These are phyloP conservation scores for Penicillium crustosum DNA, from an alignment of 2,329 filamentous ascomycete genomes.

Conservation along the genomic window DNA sequence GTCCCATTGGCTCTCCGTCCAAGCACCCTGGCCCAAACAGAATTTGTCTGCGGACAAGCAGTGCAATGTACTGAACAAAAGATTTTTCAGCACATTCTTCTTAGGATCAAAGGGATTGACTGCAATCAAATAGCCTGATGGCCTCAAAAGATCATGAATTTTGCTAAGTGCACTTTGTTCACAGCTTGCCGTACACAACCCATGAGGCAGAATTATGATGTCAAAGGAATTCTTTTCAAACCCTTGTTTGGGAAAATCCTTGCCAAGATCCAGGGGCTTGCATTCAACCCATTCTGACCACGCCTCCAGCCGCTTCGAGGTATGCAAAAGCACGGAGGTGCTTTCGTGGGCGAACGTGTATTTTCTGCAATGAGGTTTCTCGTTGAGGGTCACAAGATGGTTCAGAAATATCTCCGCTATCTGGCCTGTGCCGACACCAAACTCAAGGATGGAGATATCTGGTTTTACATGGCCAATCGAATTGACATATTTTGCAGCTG, in stretches of 20 bases:
- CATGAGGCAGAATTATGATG: slow-evolving; percentile 19
- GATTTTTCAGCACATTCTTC: slow-evolving; percentile 7
- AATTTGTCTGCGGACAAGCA: slow-evolving; percentile 4
- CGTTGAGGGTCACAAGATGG: neutral
- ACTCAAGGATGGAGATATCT: slow-evolving; percentile 25
- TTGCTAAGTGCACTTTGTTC: slow-evolving; percentile 10
- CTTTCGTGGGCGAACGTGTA: slow-evolving; percentile 19
- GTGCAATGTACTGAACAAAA: slow-evolving; percentile 13
- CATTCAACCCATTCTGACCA: slow-evolving; percentile 13
- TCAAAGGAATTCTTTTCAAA: slow-evolving; percentile 13
- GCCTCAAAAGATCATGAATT: slow-evolving; percentile 17
- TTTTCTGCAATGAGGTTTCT: slow-evolving; percentile 8
- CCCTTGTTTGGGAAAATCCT: slow-evolving; percentile 2
- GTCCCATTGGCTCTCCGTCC: neutral
- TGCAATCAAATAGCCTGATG: slow-evolving; percentile 20
- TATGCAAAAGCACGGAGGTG: neutral
- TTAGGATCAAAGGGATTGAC: slow-evolving; percentile 7
- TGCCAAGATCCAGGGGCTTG: slow-evolving; percentile 12
- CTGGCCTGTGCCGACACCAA: slow-evolving; percentile 19
- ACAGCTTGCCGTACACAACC: slow-evolving; percentile 14
- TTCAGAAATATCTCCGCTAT: slow-evolving; percentile 14
- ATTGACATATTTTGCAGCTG: slow-evolving; percentile 15
- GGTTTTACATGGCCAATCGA: slow-evolving; percentile 26
- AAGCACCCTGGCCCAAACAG: neutral
- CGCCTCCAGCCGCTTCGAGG: neutral